Evolutionary conservation across 495 filamentous ascomycete species (phyloP).

Genomic region (Neohortaea acidophila): DNA sequence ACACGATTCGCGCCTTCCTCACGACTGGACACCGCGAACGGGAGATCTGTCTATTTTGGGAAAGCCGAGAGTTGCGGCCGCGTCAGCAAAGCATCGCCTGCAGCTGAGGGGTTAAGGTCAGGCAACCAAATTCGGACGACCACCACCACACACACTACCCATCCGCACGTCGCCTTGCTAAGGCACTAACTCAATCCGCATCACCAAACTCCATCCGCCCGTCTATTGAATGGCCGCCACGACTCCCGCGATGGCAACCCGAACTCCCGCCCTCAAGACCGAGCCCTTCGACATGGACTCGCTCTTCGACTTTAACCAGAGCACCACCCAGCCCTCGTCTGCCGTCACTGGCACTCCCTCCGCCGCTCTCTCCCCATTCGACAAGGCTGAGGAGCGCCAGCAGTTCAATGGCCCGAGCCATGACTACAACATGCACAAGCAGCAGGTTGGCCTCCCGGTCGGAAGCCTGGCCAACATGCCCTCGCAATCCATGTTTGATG

Average conservation of each 20-base stretch:
- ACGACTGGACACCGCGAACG: too few relatives aligned
- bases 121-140: too few relatives aligned
- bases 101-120: too few relatives aligned
- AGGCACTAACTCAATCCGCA: too few relatives aligned
- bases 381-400: constrained; percentile 32
- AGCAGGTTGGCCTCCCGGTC: constrained; percentile 76
- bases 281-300: constrained; percentile 26
- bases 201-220: too few relatives aligned
- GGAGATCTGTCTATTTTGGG: too few relatives aligned
- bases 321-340: constrained; percentile 13
- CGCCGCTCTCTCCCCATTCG: constrained; percentile 14
- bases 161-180: too few relatives aligned
- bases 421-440: constrained; percentile 80
- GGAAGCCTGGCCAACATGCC: constrained; percentile 44
- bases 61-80: too few relatives aligned
- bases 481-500: constrained; percentile 44
- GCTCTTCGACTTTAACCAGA: constrained; percentile 26
- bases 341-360: constrained; percentile 10
- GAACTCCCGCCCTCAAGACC: constrained; percentile 18
- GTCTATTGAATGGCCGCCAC: too few relatives aligned
- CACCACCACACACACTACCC: too few relatives aligned
- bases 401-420: constrained; percentile 67
- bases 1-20: too few relatives aligned
- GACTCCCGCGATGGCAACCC: constrained; percentile 18
- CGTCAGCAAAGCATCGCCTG: too few relatives aligned